Evolutionary conservation across 2,329 filamentous ascomycete genomes (phyloP), one percentile per base, ranked within the genome.

Genomic region (Emergomyces orientalis): DNA sequence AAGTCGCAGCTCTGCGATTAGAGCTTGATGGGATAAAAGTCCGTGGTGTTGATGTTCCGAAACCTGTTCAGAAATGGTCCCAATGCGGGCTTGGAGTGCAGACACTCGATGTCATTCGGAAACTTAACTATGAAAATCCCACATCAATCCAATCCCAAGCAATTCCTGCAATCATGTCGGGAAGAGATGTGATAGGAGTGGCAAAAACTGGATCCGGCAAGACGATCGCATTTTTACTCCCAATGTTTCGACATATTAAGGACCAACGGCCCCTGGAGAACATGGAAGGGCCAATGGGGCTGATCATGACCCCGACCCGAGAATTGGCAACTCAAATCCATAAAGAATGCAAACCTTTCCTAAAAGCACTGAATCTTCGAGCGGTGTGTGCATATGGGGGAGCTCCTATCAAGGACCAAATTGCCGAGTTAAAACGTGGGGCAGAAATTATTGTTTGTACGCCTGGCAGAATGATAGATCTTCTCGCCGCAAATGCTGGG

Each of bases 191-290:
- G 45, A 91, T 99, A 66, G 94, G 92, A 67, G 91, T 99, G 61
- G 94, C 94, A 22, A 97, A 97, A 79, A 99, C 94, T 32, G 94
- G 94, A 5, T 97, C 94, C 32, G 94, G 94, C 73, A 99, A 99
- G 79, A 99, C 94, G 0, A 86, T 97, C 70, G 94, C 94, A 6
- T 99, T 97, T 73, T 78, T 96, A 37, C 83, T 99, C 54, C 94
- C 94, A 45, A 97, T 97, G 91, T 97, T 99, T 74, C 86, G 94
- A 62, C 94, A 99, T 74, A 96, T 97, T 78, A 94, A 93, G 75
- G 94, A 97, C 71, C 94, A 99, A 73, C 82, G 86, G 59, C 86
- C 89, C 0, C 79, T 97, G 22, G 89, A 89, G 69, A 86, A 89
- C 52, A 86, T 88, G 65, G 94, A 99, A 72, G 94, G 94, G 0